Evolutionary conservation across 805 yeast species (phyloP), one percentile per base, ranked within the genome.

Genomic region (Ogataea minuta): DNA sequence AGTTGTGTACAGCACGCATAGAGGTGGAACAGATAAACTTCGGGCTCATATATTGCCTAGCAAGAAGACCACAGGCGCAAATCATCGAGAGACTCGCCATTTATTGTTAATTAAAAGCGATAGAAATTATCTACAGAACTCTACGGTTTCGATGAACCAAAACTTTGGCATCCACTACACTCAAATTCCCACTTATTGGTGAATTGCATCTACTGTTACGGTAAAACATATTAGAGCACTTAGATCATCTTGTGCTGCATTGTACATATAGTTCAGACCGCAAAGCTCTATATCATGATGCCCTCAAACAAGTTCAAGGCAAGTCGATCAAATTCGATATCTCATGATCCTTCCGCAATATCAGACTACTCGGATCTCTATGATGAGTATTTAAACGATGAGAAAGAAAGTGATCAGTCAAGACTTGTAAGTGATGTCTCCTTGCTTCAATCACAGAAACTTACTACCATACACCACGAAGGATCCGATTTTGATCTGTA

Each of bases 291-390:
- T 23, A 23, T 31, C 26, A 30, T 31, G 34, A 23, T 36, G 33
- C 14, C 39, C 9, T 19, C 41, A 6, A 21, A 24, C 20, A 36
- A 29, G 10, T 36, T 36, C 25, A 17, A 36, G 11, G 15, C 27
- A 25, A 28, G 31, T 48, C 34, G 49, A 48, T 42, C 53, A 7
- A 34, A 39, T 21, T 30, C 41, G 7, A 21, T 37, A 6, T 9
- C 14, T 11, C 41, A 21, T 3, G 23, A 16, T 26, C 16, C 44
- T 6, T 37, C 33, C 13, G 15, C 34, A 36, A 38, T 27, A 36
- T 45, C 38, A 41, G 41, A 57, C 10, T 45, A 49, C 17, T 51
- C 59, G 0, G 60, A 56, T 20, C 35, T 58, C 2, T 59, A 59
- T 33, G 64, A 59, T 24, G 60, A 53, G 16, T 59, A 59, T 32